phyloP scores from a whole-genome alignment of 257 asterid species.

The Fraxinus excelsior region DNA sequence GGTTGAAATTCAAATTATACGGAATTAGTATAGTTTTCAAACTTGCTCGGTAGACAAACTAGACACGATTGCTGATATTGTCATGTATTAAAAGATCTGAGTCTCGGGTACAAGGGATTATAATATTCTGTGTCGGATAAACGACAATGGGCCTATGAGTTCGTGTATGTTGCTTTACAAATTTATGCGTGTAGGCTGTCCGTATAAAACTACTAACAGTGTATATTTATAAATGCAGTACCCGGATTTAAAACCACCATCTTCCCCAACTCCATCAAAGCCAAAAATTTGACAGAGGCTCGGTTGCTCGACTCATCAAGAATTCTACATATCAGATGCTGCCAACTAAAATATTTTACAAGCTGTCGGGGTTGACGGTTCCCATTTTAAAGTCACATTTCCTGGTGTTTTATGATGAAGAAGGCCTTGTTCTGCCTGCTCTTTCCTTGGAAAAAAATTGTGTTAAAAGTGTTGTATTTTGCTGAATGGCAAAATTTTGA shows the following conservation, averaged over 20 bases:
- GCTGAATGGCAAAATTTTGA: background rate
- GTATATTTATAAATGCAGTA: constrained; percentile 51
- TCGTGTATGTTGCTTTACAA: constrained; percentile 9
- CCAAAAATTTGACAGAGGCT: constrained; percentile 42
- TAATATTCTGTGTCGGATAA: background rate
- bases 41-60: constrained; percentile 4
- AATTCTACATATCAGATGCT: background rate
- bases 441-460: background rate
- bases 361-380: background rate
- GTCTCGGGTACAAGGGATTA: background rate
- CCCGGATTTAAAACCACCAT: constrained; percentile 87
- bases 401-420: background rate
- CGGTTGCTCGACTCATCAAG: background rate
- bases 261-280: constrained; percentile 87
- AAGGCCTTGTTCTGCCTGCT: background rate
- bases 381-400: background rate
- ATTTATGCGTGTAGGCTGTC: background rate
- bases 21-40: background rate
- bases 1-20: background rate
- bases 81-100: background rate
- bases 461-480: background rate
- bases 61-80: background rate
- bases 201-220: constrained; percentile 18
- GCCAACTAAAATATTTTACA: background rate
- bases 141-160: background rate